Conservation (phyloP, 345 rosid species). For the Lenwebbia sp. region DNA sequence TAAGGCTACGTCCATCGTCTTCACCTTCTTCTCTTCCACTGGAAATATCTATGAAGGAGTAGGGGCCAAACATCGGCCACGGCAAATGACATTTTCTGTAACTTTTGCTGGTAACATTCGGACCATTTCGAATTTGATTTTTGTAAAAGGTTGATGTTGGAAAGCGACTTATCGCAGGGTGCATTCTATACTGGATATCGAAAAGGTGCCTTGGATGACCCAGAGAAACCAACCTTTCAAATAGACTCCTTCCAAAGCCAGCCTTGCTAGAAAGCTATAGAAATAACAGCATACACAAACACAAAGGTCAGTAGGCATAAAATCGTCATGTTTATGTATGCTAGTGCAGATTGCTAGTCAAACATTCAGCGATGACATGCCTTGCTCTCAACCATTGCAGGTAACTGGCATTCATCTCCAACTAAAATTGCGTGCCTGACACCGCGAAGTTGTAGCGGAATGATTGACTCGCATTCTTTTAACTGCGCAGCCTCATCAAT, state of each 20-base stretch:
- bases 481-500: conserved; percentile 6
- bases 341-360: neutral
- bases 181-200: conserved; percentile 1
- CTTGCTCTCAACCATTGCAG: conserved; percentile 3
- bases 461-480: conserved; percentile 3
- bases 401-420: conserved; percentile 1
- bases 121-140: neutral
- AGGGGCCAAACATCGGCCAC: neutral
- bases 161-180: neutral
- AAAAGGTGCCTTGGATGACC: neutral
- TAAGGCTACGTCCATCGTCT: neutral
- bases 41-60: neutral
- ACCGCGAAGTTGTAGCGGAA: neutral
- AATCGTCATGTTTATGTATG: neutral
- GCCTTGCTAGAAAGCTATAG: neutral
- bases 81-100: neutral
- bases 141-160: neutral
- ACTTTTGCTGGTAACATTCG: neutral
- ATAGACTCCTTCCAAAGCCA: conserved; percentile 1
- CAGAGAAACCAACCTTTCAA: neutral
- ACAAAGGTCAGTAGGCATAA: neutral
- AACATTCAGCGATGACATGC: neutral
- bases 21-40: neutral
- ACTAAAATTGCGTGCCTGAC: neutral
- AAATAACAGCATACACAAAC: neutral